Percentiles rank a stretch among this genome's conserved stretches.
phyloP scores from a whole-genome alignment of 495 filamentous ascomycete species.

The Sabuloglossum arenarium region DNA sequence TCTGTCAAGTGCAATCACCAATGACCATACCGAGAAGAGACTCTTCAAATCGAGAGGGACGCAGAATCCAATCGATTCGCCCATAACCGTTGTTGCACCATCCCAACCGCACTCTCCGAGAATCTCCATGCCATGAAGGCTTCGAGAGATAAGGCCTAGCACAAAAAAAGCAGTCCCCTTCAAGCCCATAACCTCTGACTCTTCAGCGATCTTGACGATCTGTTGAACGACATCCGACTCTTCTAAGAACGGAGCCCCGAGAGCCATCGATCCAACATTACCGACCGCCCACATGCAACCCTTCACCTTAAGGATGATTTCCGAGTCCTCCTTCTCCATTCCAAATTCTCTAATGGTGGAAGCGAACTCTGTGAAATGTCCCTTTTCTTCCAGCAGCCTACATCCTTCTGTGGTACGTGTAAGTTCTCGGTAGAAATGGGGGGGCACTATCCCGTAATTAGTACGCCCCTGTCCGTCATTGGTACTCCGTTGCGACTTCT shows the following conservation, averaged over 20 bases:
- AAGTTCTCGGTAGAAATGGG: slow-evolving; percentile 92
- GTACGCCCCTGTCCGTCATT: slow-evolving; percentile 28
- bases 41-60: slow-evolving; percentile 59
- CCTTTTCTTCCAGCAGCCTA: slow-evolving; percentile 70
- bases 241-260: slow-evolving; percentile 83
- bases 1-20: slow-evolving; percentile 16
- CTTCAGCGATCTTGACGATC: slow-evolving; percentile 71
- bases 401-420: slow-evolving; percentile 86
- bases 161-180: slow-evolving; percentile 95
- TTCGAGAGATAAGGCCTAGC: slow-evolving; percentile 76
- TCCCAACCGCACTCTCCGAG: slow-evolving; percentile 78
- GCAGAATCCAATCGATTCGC: slow-evolving; percentile 68
- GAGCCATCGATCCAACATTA: slow-evolving; percentile 95
- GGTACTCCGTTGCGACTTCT: slow-evolving; percentile 11
- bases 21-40: slow-evolving; percentile 41
- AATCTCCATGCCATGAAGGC: slow-evolving; percentile 78
- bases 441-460: slow-evolving; percentile 50
- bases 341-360: slow-evolving; percentile 68
- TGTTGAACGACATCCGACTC: slow-evolving; percentile 64
- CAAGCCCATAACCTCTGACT: slow-evolving; percentile 71
- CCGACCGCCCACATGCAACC: slow-evolving; percentile 95
- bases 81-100: slow-evolving; percentile 63
- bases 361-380: slow-evolving; percentile 87
- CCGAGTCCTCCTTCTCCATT: slow-evolving; percentile 63
- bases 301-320: slow-evolving; percentile 83